Base-by-base conservation (phyloP, 371 early-diverging fungal genomes). In the Zychaea mexicana region DNA sequence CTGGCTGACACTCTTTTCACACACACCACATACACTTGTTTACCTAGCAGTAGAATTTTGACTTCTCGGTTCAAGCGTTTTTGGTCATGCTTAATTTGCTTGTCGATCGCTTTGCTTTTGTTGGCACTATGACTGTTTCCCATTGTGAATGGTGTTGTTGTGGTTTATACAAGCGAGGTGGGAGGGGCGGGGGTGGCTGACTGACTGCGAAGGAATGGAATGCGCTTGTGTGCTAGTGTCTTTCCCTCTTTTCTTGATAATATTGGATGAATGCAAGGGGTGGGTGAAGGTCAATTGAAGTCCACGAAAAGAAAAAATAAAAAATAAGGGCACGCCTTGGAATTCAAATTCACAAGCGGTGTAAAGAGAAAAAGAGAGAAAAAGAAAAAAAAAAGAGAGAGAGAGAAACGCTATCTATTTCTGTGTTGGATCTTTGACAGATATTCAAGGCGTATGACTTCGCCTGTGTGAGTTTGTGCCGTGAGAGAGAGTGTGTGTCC, bases 11-110 rank as follows among this genome's bases (percentile, higher is more conserved):
- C n/a, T n/a, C n/a, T n/a, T n/a, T n/a, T n/a, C n/a, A n/a, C n/a
- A n/a, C n/a, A n/a, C n/a, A n/a, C n/a, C n/a, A n/a, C n/a, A n/a
- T n/a, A n/a, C n/a, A n/a, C n/a, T n/a, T n/a, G n/a, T 52, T 68
- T 81, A 92, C 94, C 96, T 17, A 96, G 78, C 59, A 96, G 74
- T 17, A 96, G 79, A 79, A 96, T 85, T 82, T 96, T 96, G 49
- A 95, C 90, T 79, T 95, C 96, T 52, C 88, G 91, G 53, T 85
- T 84, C 73, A 88, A 66, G 45, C 83, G 83, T 61, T 85, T 78
- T 68, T 90, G 84, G 62, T 95, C 95, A 52, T 80, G 74, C 72
- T 91, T 92, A 38, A 96, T 72, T 68, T 87, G 85, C 71, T 85
- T 84, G 46, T 95, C 93, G 58, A 96, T 96, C 24, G 82, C 87